These are phyloP conservation scores for Bisporella sp. DNA, from an alignment of 2,329 filamentous ascomycete species.

Conservation along the genomic window DNA sequence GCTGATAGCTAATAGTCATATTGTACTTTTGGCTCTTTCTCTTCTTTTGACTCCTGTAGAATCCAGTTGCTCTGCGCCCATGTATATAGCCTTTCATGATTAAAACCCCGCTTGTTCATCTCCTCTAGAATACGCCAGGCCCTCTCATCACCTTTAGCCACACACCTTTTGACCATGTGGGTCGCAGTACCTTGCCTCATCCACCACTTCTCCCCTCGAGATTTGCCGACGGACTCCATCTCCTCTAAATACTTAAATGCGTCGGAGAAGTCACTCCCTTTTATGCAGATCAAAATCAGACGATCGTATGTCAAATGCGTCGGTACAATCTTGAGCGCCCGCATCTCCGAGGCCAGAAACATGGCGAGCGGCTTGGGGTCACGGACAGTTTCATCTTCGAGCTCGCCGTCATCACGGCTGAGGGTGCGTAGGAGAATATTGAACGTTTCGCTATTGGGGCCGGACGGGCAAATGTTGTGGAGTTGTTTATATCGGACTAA, in stretches of 20 bases:
- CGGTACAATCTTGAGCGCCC: conserved; percentile 44
- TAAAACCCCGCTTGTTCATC: conserved; percentile 9
- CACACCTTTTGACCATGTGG: conserved; percentile 16
- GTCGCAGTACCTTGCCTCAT: conserved; percentile 23
- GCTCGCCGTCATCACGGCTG: conserved; percentile 6
- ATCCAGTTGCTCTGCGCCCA: neutral
- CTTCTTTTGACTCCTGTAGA: too few species aligned
- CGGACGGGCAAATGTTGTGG: conserved; percentile 40
- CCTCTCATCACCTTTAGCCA: conserved; percentile 13
- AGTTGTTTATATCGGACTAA: conserved; percentile 55
- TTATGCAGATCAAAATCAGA: conserved; percentile 49
- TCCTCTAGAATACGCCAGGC: conserved; percentile 18
- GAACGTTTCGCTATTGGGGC: conserved; percentile 48
- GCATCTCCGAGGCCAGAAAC: conserved; percentile 57
- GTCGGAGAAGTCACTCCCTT: conserved; percentile 35
- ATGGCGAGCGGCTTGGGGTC: conserved; percentile 47
- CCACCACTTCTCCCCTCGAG: conserved; percentile 20
- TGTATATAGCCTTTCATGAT: neutral
- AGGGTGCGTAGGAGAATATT: conserved; percentile 40
- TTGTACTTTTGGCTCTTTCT: too few species aligned
- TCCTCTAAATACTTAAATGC: conserved; percentile 43
- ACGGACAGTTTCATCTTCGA: conserved; percentile 33
- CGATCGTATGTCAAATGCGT: conserved; percentile 55
- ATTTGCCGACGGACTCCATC: conserved; percentile 35
- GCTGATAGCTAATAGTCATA: too few species aligned